Evolutionary conservation across 371 early-diverging fungal genomes (phyloP).

Genomic region (Zychaea mexicana): DNA sequence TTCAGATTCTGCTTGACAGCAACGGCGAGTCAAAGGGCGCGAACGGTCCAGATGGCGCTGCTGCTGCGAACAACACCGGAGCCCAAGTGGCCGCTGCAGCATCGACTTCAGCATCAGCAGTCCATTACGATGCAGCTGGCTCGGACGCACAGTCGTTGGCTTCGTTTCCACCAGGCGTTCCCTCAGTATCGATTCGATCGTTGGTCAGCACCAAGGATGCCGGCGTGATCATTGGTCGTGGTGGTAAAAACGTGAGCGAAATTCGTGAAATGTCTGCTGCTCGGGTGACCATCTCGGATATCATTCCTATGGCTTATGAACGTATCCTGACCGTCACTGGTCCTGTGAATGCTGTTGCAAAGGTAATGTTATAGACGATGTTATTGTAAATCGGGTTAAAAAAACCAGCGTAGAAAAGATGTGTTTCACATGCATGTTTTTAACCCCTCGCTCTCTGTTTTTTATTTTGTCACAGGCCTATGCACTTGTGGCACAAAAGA

Average conservation of each 20-base stretch:
- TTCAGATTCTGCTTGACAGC: slow-evolving; percentile 19
- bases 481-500: slow-evolving; percentile 69
- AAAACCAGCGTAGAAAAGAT: background rate
- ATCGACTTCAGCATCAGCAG: slow-evolving; percentile 6
- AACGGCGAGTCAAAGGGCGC: slow-evolving; percentile 3
- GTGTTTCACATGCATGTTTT: background rate
- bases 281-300: slow-evolving; percentile 80
- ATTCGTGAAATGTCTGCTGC: slow-evolving; percentile 77
- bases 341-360: slow-evolving; percentile 71
- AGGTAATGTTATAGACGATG: too few relatives aligned
- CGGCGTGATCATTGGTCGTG: slow-evolving; percentile 83
- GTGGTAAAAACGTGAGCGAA: slow-evolving; percentile 80
- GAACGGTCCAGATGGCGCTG: background rate
- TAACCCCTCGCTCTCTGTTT: too few relatives aligned
- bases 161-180: slow-evolving; percentile 1
- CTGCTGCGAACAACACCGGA: background rate
- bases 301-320: slow-evolving; percentile 72
- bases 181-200: slow-evolving; percentile 62
- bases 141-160: background rate
- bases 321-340: slow-evolving; percentile 79
- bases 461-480: too few relatives aligned
- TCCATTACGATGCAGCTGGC: background rate
- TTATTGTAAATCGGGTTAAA: too few relatives aligned
- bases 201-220: slow-evolving; percentile 84
- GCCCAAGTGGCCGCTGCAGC: background rate